Percentiles rank a stretch among this genome's conserved stretches.
These are phyloP conservation scores for Begonia fuchsioides DNA, from an alignment of 306 rosid species.

Conservation along the genomic window DNA sequence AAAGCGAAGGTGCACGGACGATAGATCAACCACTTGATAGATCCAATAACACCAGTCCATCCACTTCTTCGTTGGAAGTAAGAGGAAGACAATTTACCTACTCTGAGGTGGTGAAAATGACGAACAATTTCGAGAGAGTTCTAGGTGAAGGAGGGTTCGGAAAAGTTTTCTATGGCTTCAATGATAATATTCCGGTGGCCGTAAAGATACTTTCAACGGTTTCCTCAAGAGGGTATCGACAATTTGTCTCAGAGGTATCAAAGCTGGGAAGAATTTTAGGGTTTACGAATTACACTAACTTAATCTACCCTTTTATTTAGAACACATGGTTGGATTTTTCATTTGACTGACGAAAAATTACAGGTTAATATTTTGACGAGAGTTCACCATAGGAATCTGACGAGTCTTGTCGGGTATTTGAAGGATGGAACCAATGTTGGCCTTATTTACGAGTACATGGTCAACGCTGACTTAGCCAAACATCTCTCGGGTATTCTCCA, in stretches of 20 bases:
- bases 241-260: constrained; percentile 41
- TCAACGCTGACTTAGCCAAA: constrained; percentile 18
- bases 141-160: constrained; percentile 44
- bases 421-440: constrained; percentile 13
- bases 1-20: constrained; percentile 6
- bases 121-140: constrained; percentile 18
- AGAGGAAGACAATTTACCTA: constrained; percentile 12
- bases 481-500: constrained; percentile 15
- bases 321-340: too few species aligned
- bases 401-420: constrained; percentile 29
- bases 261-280: neutral
- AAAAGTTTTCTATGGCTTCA: constrained; percentile 25
- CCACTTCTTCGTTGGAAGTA: constrained; percentile 5
- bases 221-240: constrained; percentile 22
- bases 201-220: constrained; percentile 36
- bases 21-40: neutral
- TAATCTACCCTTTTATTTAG: too few species aligned
- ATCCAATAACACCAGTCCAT: neutral
- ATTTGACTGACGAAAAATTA: neutral
- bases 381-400: constrained; percentile 38
- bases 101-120: constrained; percentile 16
- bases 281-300: too few species aligned
- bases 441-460: constrained; percentile 23
- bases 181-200: constrained; percentile 27
- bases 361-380: constrained; percentile 27